Conservation (phyloP, 1,139 yeast genomes). For the Zygosaccharomyces pseudobailii region DNA sequence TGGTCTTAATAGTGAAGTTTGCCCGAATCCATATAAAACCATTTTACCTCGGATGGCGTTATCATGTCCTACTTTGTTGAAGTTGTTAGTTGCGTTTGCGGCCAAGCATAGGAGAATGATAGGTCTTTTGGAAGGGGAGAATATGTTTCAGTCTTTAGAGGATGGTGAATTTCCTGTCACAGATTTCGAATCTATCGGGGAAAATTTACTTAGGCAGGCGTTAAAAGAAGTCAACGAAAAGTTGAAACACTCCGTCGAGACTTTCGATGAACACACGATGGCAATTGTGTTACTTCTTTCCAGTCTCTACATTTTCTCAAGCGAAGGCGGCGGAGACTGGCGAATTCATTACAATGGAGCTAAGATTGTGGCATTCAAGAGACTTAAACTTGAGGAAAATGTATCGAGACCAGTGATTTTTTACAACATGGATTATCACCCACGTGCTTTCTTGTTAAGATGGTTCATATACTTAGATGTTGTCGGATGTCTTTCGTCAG, state of each 20-base stretch:
- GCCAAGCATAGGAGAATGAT: slow-evolving; percentile 43
- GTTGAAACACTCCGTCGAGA: slow-evolving; percentile 47
- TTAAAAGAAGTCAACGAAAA: slow-evolving; percentile 48
- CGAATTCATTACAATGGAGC: slow-evolving; percentile 68
- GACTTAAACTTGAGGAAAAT: slow-evolving; percentile 9
- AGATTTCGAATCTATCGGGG: slow-evolving; percentile 1
- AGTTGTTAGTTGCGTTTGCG: slow-evolving; percentile 63
- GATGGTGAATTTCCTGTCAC: not conserved
- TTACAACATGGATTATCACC: slow-evolving; percentile 36
- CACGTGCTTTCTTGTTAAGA: slow-evolving; percentile 57
- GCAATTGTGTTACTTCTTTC: slow-evolving; percentile 59
- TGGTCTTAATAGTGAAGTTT: slow-evolving; percentile 42
- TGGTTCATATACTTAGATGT: slow-evolving; percentile 73
- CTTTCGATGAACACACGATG: slow-evolving; percentile 59
- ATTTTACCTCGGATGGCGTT: slow-evolving; percentile 68
- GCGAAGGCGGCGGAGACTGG: slow-evolving; percentile 46
- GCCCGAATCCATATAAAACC: slow-evolving; percentile 63
- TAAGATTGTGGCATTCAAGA: slow-evolving; percentile 50
- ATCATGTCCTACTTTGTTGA: slow-evolving; percentile 52
- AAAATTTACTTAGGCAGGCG: slow-evolving; percentile 42
- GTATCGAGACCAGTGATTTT: slow-evolving; percentile 8
- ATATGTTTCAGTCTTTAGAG: not conserved
- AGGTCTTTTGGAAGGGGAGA: slow-evolving; percentile 7
- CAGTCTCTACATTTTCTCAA: slow-evolving; percentile 55
- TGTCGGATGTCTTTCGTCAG: slow-evolving; percentile 40